Evolutionary conservation across 176 grass and related monocot genomes (phyloP), one percentile per base, ranked within the genome.

Genomic region (Pontederia crassipes): DNA sequence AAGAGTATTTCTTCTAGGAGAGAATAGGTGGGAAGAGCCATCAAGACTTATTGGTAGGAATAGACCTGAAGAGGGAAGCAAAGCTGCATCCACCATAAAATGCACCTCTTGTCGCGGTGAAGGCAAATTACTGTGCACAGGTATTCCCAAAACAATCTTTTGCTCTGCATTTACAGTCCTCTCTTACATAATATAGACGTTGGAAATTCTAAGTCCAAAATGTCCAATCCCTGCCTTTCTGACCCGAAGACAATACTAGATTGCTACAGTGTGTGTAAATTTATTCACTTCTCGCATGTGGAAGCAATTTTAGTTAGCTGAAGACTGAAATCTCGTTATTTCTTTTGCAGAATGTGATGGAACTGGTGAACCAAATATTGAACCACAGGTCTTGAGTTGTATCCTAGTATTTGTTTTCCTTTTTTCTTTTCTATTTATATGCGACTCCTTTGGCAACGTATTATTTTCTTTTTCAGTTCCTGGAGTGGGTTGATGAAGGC

Each of bases 11-110:
- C 79, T 97, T 70, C 67, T 97, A 12, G 93, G 93, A 27, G 93
- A 97, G 76, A 97, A 97, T 71, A 77, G 93, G 56, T 97, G 93
- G 93, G 93, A 97, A 81, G 93, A 97, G 15, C 64, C 84, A 29
- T 74, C 93, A 59, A 97, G 79, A 35, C 48, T 97, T 17, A 64
- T 74, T 47, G 47, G 75, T 52, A 85, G 71, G 57, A 80, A 85
- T 66, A 84, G 66, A 74, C 56, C 74, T 45, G 13, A 56, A 48
- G 72, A 17, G 55, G 75, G 55, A 50, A 67, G 48, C 49, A 17
- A n/a, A 8, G 12, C 10, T 16, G 62, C 58, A 18, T 58, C 71
- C 49, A 35, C 62, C 13, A 91, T 63, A 59, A 78, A 84, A 62
- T 97, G 84, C 77, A 45, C 88, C 48, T 76, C 93, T 26, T 97